These are phyloP conservation scores for Leccinum longicurvipes DNA, from an alignment of 768 basidiomycete genomes.

Conservation along the genomic window DNA sequence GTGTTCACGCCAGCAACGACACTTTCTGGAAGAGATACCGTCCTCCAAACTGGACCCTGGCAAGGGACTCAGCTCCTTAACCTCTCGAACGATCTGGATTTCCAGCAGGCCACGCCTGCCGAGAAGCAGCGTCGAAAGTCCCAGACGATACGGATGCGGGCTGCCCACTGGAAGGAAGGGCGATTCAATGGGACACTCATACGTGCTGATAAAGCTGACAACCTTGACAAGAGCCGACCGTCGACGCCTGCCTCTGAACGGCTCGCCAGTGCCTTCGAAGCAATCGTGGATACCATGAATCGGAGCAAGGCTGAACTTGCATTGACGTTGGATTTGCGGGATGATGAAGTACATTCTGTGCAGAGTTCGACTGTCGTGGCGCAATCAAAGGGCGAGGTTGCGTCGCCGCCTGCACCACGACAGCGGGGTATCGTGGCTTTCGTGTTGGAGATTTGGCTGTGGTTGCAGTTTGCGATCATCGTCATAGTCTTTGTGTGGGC, in stretches of 20 bases:
- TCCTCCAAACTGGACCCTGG: slow-evolving; percentile 12
- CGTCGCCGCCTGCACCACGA: slow-evolving; percentile 19
- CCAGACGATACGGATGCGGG: slow-evolving; percentile 55
- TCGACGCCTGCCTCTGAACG: slow-evolving; percentile 38
- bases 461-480: slow-evolving; percentile 77
- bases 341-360: slow-evolving; percentile 3
- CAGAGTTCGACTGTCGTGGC: background rate
- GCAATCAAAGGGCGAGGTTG: slow-evolving; percentile 5
- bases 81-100: slow-evolving; percentile 27
- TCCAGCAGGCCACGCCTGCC: slow-evolving; percentile 14
- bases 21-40: slow-evolving; percentile 6
- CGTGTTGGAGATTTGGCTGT: slow-evolving; percentile 76
- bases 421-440: slow-evolving; percentile 39
- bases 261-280: slow-evolving; percentile 43
- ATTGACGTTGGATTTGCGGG: slow-evolving; percentile 9
- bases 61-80: slow-evolving; percentile 1
- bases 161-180: slow-evolving; percentile 56
- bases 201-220: slow-evolving; percentile 11
- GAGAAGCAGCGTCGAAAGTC: slow-evolving; percentile 38
- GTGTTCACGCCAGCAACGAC: slow-evolving; percentile 2
- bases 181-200: slow-evolving; percentile 43
- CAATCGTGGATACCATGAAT: slow-evolving; percentile 42
- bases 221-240: slow-evolving; percentile 21
- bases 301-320: slow-evolving; percentile 16
- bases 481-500: slow-evolving; percentile 76